Evolutionary conservation across 2,329 filamentous ascomycete species (phyloP).

Genomic region (Fusarium brevicatenulatum): DNA sequence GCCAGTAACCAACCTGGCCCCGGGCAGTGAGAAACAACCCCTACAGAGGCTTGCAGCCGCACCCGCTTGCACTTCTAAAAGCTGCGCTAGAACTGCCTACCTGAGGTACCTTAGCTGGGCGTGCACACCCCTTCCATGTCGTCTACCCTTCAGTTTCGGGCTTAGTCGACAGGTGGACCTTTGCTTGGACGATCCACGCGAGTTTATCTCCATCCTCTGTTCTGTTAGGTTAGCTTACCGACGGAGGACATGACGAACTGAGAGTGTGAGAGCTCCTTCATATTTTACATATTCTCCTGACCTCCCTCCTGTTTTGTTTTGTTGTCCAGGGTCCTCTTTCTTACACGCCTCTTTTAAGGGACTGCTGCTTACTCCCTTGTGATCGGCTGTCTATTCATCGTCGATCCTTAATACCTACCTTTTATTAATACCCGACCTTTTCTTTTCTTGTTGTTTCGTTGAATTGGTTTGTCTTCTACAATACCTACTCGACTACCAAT

Average conservation of each 20-base stretch:
- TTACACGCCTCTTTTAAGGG: conserved; percentile 20
- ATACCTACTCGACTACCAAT: background rate
- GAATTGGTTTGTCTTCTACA: conserved; percentile 2
- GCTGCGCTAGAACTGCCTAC: conserved; percentile 22
- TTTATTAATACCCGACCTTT: conserved; percentile 33
- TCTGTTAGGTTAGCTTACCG: background rate
- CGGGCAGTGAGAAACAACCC: conserved; percentile 7
- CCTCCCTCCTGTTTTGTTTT: conserved; percentile 18
- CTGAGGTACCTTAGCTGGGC: background rate
- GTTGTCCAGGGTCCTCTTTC: background rate
- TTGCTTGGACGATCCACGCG: conserved; percentile 19
- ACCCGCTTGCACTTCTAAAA: conserved; percentile 26
- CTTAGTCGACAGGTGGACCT: conserved; percentile 18
- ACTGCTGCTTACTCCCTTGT: background rate
- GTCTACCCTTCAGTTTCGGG: conserved; percentile 31
- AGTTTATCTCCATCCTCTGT: conserved; percentile 38
- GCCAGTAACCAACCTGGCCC: background rate
- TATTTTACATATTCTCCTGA: conserved; percentile 30
- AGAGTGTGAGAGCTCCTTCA: conserved; percentile 4
- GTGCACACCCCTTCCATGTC: conserved; percentile 14
- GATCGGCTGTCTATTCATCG: conserved; percentile 22
- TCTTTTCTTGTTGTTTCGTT: conserved; percentile 7
- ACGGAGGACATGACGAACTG: conserved; percentile 18
- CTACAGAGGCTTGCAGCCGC: conserved; percentile 26
- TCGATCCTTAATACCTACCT: conserved; percentile 39